Base-by-base conservation (phyloP, 2,329 filamentous ascomycete genomes). In the Diaporthe caulivora region DNA sequence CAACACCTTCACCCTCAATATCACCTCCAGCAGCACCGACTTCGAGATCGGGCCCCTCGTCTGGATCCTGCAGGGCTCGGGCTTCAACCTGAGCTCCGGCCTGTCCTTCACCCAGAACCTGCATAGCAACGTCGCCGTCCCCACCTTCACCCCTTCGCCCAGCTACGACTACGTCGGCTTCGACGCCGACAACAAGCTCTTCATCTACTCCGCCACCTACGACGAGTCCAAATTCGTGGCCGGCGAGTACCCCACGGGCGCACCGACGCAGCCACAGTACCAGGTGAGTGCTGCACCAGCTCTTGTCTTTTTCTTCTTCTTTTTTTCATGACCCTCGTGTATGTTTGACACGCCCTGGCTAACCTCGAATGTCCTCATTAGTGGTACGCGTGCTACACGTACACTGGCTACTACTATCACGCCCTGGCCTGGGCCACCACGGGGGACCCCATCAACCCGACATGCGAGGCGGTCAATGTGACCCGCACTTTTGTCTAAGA, bases 301-400 rank as follows among this genome's bases (percentile, higher is more conserved):
- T 40, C 34, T 10, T 40, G 37, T 10, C 13, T 40, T 40, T 40
- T 40, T 40, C 13, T 10, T 40, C 37, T 10, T n/a, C 37, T 26
- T n/a, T 3, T 13, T 31, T 53, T 26, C 62, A 40, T 44, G 17
- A 18, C 34, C 29, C 47, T 3, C 2, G 18, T 55, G 26, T 29
- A n/a, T 44, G 11, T 34, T 18, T 40, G 37, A 40, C 13, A 15
- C 10, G 1, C 6, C 10, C 2, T 44, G 54, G 64, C 72, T 74
- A 55, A 74, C 21, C n/a, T 26, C n/a, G 6, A n/a, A 31, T 47
- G 15, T 7, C 49, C 13, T 21, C 24, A 18, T 60, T 60, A 75
- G 76, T 83, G 81, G 81, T 80, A 79, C 60, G 77, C 79, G 4
- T 83, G 82, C 78, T 83, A 77, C 76, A 80, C 80, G 55, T 79